Conservation (phyloP, 2,329 filamentous ascomycete species). For the Dactylellina leptospora region DNA sequence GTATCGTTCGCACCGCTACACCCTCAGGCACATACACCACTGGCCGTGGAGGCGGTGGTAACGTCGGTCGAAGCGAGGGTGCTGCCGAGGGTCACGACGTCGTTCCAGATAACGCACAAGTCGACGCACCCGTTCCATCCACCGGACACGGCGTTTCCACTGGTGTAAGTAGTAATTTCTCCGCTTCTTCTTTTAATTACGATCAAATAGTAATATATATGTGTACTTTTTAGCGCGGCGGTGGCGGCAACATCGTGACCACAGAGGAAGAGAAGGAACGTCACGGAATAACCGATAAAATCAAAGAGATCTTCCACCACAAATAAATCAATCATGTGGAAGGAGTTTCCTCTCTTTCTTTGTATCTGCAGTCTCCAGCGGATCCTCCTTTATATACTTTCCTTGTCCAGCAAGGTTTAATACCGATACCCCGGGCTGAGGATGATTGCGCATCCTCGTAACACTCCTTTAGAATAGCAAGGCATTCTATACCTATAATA, state of each 20-base stretch:
- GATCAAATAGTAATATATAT: not conserved
- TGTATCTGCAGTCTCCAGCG: not conserved
- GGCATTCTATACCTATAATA: slow-evolving; percentile 14
- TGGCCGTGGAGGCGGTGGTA: slow-evolving; percentile 69
- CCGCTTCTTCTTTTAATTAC: not conserved
- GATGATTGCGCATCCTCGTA: not conserved
- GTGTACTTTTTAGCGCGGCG: slow-evolving; percentile 55
- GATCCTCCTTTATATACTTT: not conserved
- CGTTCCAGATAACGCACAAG: slow-evolving; percentile 31
- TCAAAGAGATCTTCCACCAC: slow-evolving; percentile 56
- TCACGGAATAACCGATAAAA: slow-evolving; percentile 55
- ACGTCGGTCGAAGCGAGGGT: slow-evolving; percentile 66
- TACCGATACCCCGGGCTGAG: slow-evolving; percentile 26
- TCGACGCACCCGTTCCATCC: slow-evolving; percentile 24
- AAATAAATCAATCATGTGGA: slow-evolving; percentile 13
- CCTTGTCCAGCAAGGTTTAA: slow-evolving; percentile 1
- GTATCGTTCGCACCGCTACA: slow-evolving; percentile 67
- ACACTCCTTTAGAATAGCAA: not conserved
- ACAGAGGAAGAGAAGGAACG: slow-evolving; percentile 47
- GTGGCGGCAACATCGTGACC: slow-evolving; percentile 57
- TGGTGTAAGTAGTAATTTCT: slow-evolving; percentile 55
- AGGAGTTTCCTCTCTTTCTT: not conserved
- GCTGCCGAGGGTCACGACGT: slow-evolving; percentile 58
- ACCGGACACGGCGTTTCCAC: slow-evolving; percentile 55
- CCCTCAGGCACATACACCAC: slow-evolving; percentile 62